phyloP scores from a whole-genome alignment of 345 rosid species.

The Odontarrhena argentea region DNA sequence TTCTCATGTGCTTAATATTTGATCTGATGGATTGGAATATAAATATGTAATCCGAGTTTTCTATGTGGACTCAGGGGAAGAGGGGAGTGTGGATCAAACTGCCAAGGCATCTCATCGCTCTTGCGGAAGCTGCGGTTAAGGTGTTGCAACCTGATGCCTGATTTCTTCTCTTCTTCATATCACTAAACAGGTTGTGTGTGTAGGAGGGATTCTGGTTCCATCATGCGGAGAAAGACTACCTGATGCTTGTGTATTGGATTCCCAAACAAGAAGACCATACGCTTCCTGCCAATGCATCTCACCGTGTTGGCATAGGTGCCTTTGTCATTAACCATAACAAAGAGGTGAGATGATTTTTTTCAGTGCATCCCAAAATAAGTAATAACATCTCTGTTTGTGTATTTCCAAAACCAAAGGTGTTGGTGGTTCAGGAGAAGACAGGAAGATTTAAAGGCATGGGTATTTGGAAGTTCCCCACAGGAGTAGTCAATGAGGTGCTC shows the following conservation, averaged over 20 bases:
- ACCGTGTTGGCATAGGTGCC: conserved; percentile 76
- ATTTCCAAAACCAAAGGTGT: conserved; percentile 45
- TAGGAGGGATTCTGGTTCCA: conserved; percentile 95
- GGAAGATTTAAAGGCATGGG: conserved; percentile 63
- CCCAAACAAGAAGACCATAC: conserved; percentile 52
- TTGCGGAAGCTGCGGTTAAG: conserved; percentile 77
- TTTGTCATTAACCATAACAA: conserved; percentile 72
- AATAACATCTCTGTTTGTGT: conserved; percentile 25
- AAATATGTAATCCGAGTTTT: not conserved
- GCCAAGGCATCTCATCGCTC: conserved; percentile 63
- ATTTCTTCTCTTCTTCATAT: not conserved
- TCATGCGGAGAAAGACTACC: conserved; percentile 80
- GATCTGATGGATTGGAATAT: not conserved
- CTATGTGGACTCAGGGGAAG: conserved; percentile 59
- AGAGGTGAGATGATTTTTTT: conserved; percentile 53
- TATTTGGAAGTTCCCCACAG: conserved; percentile 88
- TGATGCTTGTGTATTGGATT: conserved; percentile 91
- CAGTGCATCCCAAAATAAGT: not conserved
- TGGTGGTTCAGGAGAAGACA: conserved; percentile 79
- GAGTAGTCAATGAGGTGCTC: conserved; percentile 76
- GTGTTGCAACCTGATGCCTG: conserved; percentile 41
- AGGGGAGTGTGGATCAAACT: conserved; percentile 89
- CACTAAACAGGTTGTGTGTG: conserved; percentile 16
- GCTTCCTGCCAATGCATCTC: conserved; percentile 88
- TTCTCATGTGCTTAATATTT: conserved; percentile 24